These are phyloP conservation scores for Penicillium lagena DNA, from an alignment of 495 filamentous ascomycete genomes.

Conservation along the genomic window DNA sequence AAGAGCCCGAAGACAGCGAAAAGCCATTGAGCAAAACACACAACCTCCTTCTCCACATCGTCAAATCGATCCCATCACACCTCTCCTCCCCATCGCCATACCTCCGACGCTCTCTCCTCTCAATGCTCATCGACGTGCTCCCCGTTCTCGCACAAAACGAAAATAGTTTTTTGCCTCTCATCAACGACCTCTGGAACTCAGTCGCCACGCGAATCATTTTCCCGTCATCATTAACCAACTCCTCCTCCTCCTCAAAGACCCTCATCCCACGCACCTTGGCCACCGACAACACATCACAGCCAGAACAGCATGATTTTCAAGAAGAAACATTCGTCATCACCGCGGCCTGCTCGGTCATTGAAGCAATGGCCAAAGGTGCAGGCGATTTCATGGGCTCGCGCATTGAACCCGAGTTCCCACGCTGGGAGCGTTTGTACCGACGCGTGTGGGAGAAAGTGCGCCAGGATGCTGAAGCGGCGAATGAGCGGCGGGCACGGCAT, in stretches of 20 bases:
- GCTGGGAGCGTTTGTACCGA: conserved; percentile 41
- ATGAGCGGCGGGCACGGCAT: conserved; percentile 22
- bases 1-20: conserved; percentile 45
- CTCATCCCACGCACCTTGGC: conserved; percentile 7
- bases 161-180: conserved; percentile 75
- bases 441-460: conserved; percentile 34
- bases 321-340: conserved; percentile 68
- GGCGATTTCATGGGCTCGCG: conserved; percentile 76
- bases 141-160: conserved; percentile 66
- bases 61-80: conserved; percentile 70
- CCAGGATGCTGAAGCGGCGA: conserved; percentile 25
- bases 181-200: conserved; percentile 85
- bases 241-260: conserved; percentile 21
- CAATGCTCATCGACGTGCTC: conserved; percentile 62
- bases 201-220: conserved; percentile 56
- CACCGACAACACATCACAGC: too few species aligned
- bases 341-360: conserved; percentile 59
- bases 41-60: conserved; percentile 59
- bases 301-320: conserved; percentile 35
- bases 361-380: conserved; percentile 50
- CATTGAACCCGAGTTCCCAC: conserved; percentile 62
- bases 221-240: conserved; percentile 26
- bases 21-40: conserved; percentile 50
- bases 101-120: conserved; percentile 69
- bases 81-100: conserved; percentile 75